phyloP scores from a whole-genome alignment of 1,284 basidiomycete genomes.

The Hemileia vastatrix region DNA sequence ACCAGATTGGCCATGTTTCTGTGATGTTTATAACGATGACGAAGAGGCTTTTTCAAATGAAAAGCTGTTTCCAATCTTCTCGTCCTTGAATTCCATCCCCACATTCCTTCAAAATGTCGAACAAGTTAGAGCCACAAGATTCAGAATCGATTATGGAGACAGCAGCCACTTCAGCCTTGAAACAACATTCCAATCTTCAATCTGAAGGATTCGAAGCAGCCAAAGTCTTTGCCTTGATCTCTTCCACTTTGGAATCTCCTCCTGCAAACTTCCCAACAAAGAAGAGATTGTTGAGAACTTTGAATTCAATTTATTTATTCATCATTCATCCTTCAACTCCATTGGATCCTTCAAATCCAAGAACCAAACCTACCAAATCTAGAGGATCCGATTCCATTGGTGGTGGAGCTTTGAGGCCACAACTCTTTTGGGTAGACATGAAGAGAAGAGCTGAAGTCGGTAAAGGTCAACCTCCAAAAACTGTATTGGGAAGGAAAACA shows the following conservation, averaged over 20 bases:
- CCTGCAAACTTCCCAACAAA: conserved; percentile 17
- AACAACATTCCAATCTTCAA: neutral
- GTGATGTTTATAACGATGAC: too few species aligned
- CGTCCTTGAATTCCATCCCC: too few species aligned
- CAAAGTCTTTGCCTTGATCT: conserved; percentile 10
- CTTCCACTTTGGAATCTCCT: neutral
- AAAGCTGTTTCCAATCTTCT: too few species aligned
- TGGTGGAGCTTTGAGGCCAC: conserved; percentile 36
- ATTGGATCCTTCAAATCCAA: conserved; percentile 34
- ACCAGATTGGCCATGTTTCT: too few species aligned
- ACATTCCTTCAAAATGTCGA: too few species aligned
- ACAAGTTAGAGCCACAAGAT: too few species aligned
- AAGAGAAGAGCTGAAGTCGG: conserved; percentile 28
- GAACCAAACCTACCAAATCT: conserved; percentile 29
- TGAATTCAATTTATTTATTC: conserved; percentile 38
- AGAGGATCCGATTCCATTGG: conserved; percentile 24
- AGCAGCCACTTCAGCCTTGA: neutral
- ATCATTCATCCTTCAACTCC: conserved; percentile 34
- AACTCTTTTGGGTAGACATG: conserved; percentile 35
- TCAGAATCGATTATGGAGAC: neutral
- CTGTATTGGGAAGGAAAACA: conserved; percentile 33
- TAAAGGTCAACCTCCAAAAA: conserved; percentile 34
- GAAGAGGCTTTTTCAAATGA: too few species aligned
- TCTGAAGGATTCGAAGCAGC: conserved; percentile 12
- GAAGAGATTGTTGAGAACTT: conserved; percentile 31